Percentiles rank a stretch among this genome's conserved stretches.
These are phyloP conservation scores for Penicillium cataractarum DNA, from an alignment of 495 filamentous ascomycete genomes.

Conservation along the genomic window DNA sequence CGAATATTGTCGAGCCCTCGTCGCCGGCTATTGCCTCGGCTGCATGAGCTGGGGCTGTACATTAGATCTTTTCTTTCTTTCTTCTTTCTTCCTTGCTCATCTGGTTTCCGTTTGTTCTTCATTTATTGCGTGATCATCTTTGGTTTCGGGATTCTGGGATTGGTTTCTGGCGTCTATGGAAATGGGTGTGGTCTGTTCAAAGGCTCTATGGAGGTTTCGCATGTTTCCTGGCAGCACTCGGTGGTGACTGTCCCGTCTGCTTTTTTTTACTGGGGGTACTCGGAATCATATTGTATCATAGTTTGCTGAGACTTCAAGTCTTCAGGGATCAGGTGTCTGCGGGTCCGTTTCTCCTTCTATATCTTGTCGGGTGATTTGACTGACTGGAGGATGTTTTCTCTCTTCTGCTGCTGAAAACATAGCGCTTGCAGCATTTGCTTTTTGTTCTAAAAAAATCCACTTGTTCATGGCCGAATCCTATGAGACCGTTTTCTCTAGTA, in stretches of 20 bases:
- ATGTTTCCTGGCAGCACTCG: slow-evolving; percentile 7
- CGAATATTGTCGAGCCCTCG: slow-evolving; percentile 48
- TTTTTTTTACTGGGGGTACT: slow-evolving; percentile 14
- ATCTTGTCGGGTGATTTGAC: neutral
- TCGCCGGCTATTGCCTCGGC: slow-evolving; percentile 50
- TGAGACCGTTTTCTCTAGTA: neutral
- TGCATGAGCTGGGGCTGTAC: slow-evolving; percentile 32
- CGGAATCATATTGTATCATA: slow-evolving; percentile 22
- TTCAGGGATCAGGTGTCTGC: slow-evolving; percentile 3
- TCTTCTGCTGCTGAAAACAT: neutral
- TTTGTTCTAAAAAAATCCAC: neutral
- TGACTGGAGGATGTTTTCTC: neutral
- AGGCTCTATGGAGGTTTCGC: neutral
- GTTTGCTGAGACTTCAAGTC: slow-evolving; percentile 3
- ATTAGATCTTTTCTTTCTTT: slow-evolving; percentile 17
- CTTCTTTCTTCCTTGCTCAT: slow-evolving; percentile 25
- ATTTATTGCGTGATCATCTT: slow-evolving; percentile 14
- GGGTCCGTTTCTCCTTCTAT: neutral
- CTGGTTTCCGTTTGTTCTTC: slow-evolving; percentile 5
- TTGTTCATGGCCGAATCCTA: neutral
- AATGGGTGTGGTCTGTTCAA: neutral
- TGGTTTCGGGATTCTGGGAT: slow-evolving; percentile 13
- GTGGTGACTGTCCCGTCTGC: neutral
- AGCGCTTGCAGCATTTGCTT: neutral
- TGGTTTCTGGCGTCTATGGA: slow-evolving; percentile 8